Evolutionary conservation across 2,329 filamentous ascomycete genomes (phyloP), one percentile per base, ranked within the genome.

Genomic region (Ceratocystis harringtonii): DNA sequence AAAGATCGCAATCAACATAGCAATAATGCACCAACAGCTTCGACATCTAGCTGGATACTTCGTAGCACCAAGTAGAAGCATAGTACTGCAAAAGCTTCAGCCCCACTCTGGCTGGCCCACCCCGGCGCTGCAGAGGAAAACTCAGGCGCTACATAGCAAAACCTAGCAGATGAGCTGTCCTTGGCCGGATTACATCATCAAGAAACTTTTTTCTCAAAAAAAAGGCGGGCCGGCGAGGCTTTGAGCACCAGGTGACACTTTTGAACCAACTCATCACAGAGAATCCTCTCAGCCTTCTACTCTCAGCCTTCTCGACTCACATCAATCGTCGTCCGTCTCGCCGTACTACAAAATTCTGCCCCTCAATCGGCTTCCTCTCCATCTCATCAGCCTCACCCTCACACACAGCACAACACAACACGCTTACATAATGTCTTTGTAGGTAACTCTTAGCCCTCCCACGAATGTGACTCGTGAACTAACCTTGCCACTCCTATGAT

Each of bases 361-460:
- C 45, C 44, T 60, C 41, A 41, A 12, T 41, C 63, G 6, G 48
- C 19, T 36, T 36, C 30, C 22, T 58, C 41, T 61, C 15, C 22
- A 36, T 36, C 36, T 10, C 36, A 12, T 4, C 36, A 12, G 12
- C 36, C 3, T 36, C 7, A 19, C 19, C 22, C 48, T 8, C 15
- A 7, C 41, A 61, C 30, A 43, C 57, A 55, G 3, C 28, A 28
- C 28, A 17, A 25, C 65, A 44, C 55, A 61, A 65, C 22, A 58
- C 28, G 6, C 63, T 60, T 28, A 45, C 28, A 62, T 45, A 41
- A 68, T 68, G 66, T 68, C 66, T 62, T 68, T 68, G 66, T 68
- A 66, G 66, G 66, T 36, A 25, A 10, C 8, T 25, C 45, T 5
- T 22, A n/a, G 7, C 1, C n/a, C 25, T 19, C 22, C 7, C 22